Base-by-base conservation (phyloP, 1,139 yeast genomes). In the Tardiomyces depauwii region DNA sequence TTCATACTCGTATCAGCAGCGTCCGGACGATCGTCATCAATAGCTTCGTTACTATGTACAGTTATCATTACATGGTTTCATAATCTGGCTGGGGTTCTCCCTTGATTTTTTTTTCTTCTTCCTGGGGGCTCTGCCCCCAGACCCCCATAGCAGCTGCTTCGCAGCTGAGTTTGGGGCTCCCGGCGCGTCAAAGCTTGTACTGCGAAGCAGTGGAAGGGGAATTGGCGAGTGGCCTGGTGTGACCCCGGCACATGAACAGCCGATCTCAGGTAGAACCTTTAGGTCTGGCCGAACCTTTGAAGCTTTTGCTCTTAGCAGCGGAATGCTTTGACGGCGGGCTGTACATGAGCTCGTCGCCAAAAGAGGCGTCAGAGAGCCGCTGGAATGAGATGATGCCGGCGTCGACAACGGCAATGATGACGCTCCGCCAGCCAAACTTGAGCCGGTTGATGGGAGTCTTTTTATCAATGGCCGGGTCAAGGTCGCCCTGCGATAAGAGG, bases 301-400 rank as follows among this genome's bases (percentile, higher is more conserved):
- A 3, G 39, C 21, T 12, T 19, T 6, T 36, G 11, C 14, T n/a
- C 39, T 18, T 13, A 28, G n/a, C 32, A 13, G 39, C 25, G 7
- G 25, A 21, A 7, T 21, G 4, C 7, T 7, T 21, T 4, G 25
- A 21, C 4, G 30, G 42, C 21, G n/a, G 16, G 11, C 11, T 5
- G 25, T 16, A 25, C 7, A 39, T 16, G 27, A 30, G 28, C 32
- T 41, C 43, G 25, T 19, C 21, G 18, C 39, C 71, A 57, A 85
- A 84, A 47, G 76, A 77, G 1, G 80, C 76, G 51, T 79, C 83
- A 1, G 77, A 65, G 2, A 85, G 58, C 40, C 72, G 74, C 18
- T 80, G 70, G 56, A 85, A 84, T 55, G 80, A 83, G 5, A 85
- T 73, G 3, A 83, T 69, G 0, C 95, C 95, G 52, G 77, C 72